These are phyloP conservation scores for Agroathelia rolfsii DNA, from an alignment of 1,284 basidiomycete species.

Conservation along the genomic window DNA sequence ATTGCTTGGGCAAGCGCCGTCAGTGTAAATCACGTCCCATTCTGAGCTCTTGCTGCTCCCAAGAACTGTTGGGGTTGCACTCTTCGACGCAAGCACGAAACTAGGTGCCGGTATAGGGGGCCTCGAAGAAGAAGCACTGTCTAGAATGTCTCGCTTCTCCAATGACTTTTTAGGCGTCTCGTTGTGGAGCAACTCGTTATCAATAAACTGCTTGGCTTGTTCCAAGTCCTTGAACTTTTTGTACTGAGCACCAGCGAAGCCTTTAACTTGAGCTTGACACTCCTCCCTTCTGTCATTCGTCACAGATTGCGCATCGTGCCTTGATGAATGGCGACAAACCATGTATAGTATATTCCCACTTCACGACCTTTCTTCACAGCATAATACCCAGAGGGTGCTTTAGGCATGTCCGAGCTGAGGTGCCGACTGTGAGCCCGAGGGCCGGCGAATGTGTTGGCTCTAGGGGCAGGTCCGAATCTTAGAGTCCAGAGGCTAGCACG, in stretches of 20 bases:
- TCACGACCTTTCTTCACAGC: constrained; percentile 26
- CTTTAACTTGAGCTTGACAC: constrained; percentile 48
- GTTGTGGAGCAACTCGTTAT: constrained; percentile 2
- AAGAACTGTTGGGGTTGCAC: too few relatives aligned
- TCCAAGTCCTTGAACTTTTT: constrained; percentile 47
- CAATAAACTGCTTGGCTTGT: constrained; percentile 37
- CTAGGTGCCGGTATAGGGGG: too few relatives aligned
- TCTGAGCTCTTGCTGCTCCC: too few relatives aligned
- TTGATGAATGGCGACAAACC: constrained; percentile 19
- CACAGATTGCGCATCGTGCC: background rate
- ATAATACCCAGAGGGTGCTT: constrained; percentile 24
- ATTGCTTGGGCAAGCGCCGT: constrained; percentile 76
- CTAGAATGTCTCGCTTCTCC: too few relatives aligned
- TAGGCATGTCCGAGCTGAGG: constrained; percentile 28
- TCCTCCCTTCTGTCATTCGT: constrained; percentile 34
- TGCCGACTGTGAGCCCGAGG: too few relatives aligned
- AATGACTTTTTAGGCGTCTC: too few relatives aligned
- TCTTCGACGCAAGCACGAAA: too few relatives aligned
- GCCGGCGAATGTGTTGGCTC: too few relatives aligned
- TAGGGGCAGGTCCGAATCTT: too few relatives aligned
- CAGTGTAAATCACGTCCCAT: constrained; percentile 61
- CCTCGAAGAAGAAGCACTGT: too few relatives aligned
- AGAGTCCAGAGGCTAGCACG: too few relatives aligned
- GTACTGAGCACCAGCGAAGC: constrained; percentile 45
- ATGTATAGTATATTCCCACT: constrained; percentile 30